Evolutionary conservation across 2,329 filamentous ascomycete genomes (phyloP).

Genomic region (Endoconidiophora laricicola): DNA sequence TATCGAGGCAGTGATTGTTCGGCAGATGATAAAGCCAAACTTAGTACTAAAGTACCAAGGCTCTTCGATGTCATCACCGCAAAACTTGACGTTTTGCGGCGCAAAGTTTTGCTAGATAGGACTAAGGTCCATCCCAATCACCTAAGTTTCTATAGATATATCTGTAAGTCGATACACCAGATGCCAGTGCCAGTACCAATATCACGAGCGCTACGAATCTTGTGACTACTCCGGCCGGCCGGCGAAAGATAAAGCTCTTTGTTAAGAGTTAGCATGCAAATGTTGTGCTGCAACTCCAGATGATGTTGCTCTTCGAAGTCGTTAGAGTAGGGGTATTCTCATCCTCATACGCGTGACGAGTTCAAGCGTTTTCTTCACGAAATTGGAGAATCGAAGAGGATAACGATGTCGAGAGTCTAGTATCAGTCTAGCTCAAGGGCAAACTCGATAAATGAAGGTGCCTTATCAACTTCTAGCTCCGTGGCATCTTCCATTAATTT

Average conservation of each 20-base stretch:
- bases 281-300: slow-evolving; percentile 21
- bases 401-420: slow-evolving; percentile 13
- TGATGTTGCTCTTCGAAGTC: slow-evolving; percentile 15
- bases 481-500: neutral
- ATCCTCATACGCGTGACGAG: slow-evolving; percentile 18
- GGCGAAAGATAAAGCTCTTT: slow-evolving; percentile 19
- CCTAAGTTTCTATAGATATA: slow-evolving; percentile 13
- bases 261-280: slow-evolving; percentile 20
- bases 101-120: slow-evolving; percentile 25
- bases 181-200: slow-evolving; percentile 32
- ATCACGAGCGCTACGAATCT: slow-evolving; percentile 24
- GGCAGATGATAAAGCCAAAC: slow-evolving; percentile 23
- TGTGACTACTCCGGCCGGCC: slow-evolving; percentile 9
- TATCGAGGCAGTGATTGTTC: slow-evolving; percentile 20
- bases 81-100: slow-evolving; percentile 30
- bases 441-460: neutral
- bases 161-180: slow-evolving; percentile 24
- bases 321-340: slow-evolving; percentile 17
- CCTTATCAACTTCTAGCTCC: neutral
- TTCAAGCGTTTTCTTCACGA: slow-evolving; percentile 17
- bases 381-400: slow-evolving; percentile 15
- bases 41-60: slow-evolving; percentile 20
- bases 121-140: slow-evolving; percentile 25
- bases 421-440: neutral
- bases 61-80: slow-evolving; percentile 23